Evolutionary conservation across 768 basidiomycete species (phyloP), one percentile per base, ranked within the genome.

Genomic region (Lactarius hatsudake): DNA sequence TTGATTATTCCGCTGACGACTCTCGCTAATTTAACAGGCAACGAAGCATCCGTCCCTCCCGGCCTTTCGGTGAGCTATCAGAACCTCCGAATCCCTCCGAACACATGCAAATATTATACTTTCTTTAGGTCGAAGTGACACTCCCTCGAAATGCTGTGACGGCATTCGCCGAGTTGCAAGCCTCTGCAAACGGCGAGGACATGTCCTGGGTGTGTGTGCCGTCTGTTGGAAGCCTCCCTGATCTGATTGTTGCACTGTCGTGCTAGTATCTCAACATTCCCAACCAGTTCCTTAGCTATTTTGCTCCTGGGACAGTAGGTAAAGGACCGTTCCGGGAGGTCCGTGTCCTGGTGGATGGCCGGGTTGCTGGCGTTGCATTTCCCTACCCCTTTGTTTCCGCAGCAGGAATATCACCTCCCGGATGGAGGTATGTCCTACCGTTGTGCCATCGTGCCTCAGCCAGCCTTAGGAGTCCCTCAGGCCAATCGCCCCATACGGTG

Each of bases 11-110:
- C 91, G 0, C 80, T 93, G 15, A 87, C 88, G 1, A 89, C 87
- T 40, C 4, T 88, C 65, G 78, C 79, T 12, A 86, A 88, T 64
- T 78, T 81, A 63, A 86, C 60, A 17, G 88, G 86, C n/a, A 83
- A 87, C 66, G 84, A 87, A 23, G 88, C 87, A 7, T 88, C 87
- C 40, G 88, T 92, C 2, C 91, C 91, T 32, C 89, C 90, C 6
- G 80, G 79, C 3, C 89, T 91, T 71, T 88, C 88, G 15, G 89
- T 91, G 72, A 57, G 79, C 63, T 7, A 42, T 38, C 45, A 36
- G 43, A 26, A 32, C 9, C 48, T 17, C n/a, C 42, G 20, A 28
- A 30, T 34, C n/a, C 54, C 51, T 13, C 13, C 32, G 28, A 36
- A 55, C 43, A 34, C 51, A 51, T 68, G 61, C 30, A 18, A 18